Evolutionary conservation across 169 alveolate genomes (phyloP).

Genomic region (Fabrea salina): DNA sequence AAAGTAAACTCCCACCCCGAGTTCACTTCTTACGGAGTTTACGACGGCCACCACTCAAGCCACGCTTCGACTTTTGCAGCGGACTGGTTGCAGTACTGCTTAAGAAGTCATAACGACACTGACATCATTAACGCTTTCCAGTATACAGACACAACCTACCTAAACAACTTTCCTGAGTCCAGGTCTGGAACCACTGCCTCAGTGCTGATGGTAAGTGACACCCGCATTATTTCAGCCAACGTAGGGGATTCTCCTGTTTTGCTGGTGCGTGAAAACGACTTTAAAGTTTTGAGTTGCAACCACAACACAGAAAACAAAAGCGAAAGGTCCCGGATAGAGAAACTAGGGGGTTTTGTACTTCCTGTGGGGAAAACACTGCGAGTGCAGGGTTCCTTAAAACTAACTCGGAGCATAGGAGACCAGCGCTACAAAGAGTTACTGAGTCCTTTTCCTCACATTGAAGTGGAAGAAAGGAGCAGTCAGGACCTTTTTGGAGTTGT

Average conservation of each 20-base stretch:
- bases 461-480: background rate
- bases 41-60: slow-evolving; percentile 18
- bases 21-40: slow-evolving; percentile 9
- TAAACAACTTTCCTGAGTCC: background rate
- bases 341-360: slow-evolving; percentile 4
- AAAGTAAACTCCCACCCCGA: too few species aligned
- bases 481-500: background rate
- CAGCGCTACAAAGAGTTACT: background rate
- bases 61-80: slow-evolving; percentile 8
- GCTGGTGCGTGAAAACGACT: background rate
- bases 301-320: background rate
- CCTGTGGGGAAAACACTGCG: background rate
- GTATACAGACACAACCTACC: background rate
- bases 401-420: slow-evolving; percentile 23
- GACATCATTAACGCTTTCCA: background rate
- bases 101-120: background rate
- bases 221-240: background rate
- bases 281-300: background rate
- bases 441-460: background rate
- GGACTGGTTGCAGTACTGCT: background rate
- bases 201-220: background rate
- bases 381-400: background rate
- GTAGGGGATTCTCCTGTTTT: slow-evolving; percentile 17
- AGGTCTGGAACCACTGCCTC: slow-evolving; percentile 4
- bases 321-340: background rate